Evolutionary conservation across 352 stramenopile species (phyloP).

Genomic region (Peronosclerospora sorghi): DNA sequence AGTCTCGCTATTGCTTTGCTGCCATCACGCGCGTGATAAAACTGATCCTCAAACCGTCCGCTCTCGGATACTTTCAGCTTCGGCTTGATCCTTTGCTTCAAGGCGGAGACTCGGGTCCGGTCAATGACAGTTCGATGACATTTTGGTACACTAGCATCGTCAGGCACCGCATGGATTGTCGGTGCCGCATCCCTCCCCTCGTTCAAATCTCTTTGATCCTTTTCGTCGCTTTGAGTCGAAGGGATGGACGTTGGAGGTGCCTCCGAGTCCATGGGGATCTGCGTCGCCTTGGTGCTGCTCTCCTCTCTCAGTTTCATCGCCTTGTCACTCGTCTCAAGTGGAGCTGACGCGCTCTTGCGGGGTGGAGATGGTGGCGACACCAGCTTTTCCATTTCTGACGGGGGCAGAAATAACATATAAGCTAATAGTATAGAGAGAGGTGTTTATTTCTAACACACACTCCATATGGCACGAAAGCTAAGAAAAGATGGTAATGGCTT

Average conservation of each 20-base stretch:
- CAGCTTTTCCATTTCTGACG: background rate
- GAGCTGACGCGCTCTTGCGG: constrained; percentile 14
- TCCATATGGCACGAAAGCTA: background rate
- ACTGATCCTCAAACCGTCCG: constrained; percentile 79
- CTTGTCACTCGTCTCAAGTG: constrained; percentile 2
- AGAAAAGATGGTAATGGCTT: background rate
- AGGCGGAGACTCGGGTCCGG: constrained; percentile 11
- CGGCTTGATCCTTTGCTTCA: constrained; percentile 33
- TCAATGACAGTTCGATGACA: constrained; percentile 7
- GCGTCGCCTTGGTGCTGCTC: background rate
- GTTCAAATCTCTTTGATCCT: background rate
- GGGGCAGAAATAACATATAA: no score
- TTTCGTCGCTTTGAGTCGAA: constrained; percentile 2
- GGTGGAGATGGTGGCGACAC: constrained; percentile 1
- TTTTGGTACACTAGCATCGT: constrained; percentile 13
- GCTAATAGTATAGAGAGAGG: constrained; percentile 4
- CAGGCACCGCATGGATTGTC: constrained; percentile 5
- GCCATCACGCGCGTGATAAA: constrained; percentile 71
- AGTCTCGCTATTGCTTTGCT: constrained; percentile 72
- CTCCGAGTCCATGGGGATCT: background rate
- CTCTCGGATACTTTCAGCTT: constrained; percentile 73
- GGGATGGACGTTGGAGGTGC: no score
- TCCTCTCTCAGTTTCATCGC: background rate
- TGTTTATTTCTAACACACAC: background rate
- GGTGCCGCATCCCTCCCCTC: constrained; percentile 13